Percentiles rank a stretch among this genome's conserved stretches.
Evolutionary conservation across 1,139 yeast species (phyloP).

Genomic region (Geotrichum carabidarum): DNA sequence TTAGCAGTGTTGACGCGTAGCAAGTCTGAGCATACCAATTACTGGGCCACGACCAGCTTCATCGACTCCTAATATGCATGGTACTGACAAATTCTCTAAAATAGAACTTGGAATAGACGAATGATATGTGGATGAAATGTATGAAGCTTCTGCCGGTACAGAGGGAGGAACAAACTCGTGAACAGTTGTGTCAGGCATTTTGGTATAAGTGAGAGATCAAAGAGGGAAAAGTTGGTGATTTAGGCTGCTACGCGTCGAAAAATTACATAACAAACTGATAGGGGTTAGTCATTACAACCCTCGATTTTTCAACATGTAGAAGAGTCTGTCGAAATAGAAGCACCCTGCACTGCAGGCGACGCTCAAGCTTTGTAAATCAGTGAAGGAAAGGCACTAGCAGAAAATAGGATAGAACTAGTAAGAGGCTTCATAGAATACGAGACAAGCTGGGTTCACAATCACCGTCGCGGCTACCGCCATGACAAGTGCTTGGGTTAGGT

Average conservation of each 20-base stretch:
- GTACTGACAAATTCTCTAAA: slow-evolving; percentile 25
- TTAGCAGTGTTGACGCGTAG: not conserved
- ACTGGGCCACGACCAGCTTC: slow-evolving; percentile 99
- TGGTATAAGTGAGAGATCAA: not conserved
- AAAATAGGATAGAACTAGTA: too few species aligned
- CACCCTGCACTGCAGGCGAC: too few species aligned
- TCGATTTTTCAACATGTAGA: too few species aligned
- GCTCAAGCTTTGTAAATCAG: too few species aligned
- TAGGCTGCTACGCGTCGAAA: not conserved
- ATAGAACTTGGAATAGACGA: slow-evolving; percentile 37
- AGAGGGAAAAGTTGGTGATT: not conserved
- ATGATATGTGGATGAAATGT: slow-evolving; percentile 36
- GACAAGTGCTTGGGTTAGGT: too few species aligned
- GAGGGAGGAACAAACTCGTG: slow-evolving; percentile 31
- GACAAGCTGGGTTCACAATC: too few species aligned
- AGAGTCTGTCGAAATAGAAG: too few species aligned
- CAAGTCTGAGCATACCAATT: slow-evolving; percentile 34
- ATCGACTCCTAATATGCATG: slow-evolving; percentile 76
- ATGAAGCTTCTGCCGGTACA: slow-evolving; percentile 18
- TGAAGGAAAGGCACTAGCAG: too few species aligned
- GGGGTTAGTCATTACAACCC: too few species aligned
- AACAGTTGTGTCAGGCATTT: not conserved
- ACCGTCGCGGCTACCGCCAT: too few species aligned
- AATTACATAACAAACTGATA: not conserved
- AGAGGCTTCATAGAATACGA: too few species aligned